Conservation (phyloP, 805 yeast species). For the Candida maesae region DNA sequence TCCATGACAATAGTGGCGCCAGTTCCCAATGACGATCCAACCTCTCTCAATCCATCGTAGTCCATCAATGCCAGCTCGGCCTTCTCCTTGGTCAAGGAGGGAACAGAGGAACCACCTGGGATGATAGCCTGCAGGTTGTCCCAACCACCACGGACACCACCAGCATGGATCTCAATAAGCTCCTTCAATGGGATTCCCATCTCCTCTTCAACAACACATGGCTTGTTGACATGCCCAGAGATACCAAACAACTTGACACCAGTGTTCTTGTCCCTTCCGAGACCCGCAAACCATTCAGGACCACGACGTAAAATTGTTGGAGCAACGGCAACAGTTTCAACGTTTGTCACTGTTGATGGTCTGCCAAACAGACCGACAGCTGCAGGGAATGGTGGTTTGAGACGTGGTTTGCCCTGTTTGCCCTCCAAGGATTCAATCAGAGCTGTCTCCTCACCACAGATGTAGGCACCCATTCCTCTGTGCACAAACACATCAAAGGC, state of each 20-base stretch:
- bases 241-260: slow-evolving; percentile 85
- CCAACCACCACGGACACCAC: slow-evolving; percentile 92
- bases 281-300: slow-evolving; percentile 78
- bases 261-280: slow-evolving; percentile 80
- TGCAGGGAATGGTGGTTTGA: slow-evolving; percentile 94
- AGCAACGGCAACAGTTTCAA: slow-evolving; percentile 86
- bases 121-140: slow-evolving; percentile 83
- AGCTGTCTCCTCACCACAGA: slow-evolving; percentile 92
- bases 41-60: slow-evolving; percentile 80
- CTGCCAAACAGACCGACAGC: slow-evolving; percentile 90
- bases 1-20: slow-evolving; percentile 93
- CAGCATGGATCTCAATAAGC: slow-evolving; percentile 83
- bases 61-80: slow-evolving; percentile 79
- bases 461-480: slow-evolving; percentile 92
- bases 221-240: slow-evolving; percentile 88
- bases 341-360: slow-evolving; percentile 88
- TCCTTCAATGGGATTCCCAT: slow-evolving; percentile 87
- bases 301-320: slow-evolving; percentile 90
- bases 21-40: slow-evolving; percentile 85
- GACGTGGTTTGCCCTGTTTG: slow-evolving; percentile 89
- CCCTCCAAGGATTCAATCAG: slow-evolving; percentile 87
- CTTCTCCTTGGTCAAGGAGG: slow-evolving; percentile 63
- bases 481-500: slow-evolving; percentile 80
- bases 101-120: slow-evolving; percentile 91
- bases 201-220: slow-evolving; percentile 91